phyloP scores from a whole-genome alignment of 805 yeast genomes.

The Debaryomyces maramus region DNA sequence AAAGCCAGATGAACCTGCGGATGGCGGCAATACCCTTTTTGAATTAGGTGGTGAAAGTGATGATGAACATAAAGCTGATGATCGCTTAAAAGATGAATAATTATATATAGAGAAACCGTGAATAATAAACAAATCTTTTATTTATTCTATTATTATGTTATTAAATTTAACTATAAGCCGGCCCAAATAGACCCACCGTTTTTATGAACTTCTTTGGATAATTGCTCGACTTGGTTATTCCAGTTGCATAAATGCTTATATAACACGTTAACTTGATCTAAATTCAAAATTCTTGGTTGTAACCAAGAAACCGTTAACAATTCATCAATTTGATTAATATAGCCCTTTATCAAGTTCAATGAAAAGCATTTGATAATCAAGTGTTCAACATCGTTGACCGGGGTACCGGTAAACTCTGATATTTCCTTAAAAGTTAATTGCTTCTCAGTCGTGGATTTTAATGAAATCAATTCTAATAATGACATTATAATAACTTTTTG shows the following conservation, averaged over 20 bases:
- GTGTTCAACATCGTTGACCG: slow-evolving; percentile 79
- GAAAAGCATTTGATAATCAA: slow-evolving; percentile 89
- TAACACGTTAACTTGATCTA: slow-evolving; percentile 76
- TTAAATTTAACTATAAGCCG: slow-evolving; percentile 13
- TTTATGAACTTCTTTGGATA: slow-evolving; percentile 44
- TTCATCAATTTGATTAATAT: slow-evolving; percentile 82
- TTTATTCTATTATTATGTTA: slow-evolving; percentile 1
- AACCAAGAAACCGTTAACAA: slow-evolving; percentile 87
- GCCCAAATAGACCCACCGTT: slow-evolving; percentile 48
- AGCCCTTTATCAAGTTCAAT: slow-evolving; percentile 80
- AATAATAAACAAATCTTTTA: not conserved
- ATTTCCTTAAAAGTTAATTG: slow-evolving; percentile 72
- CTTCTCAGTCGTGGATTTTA: slow-evolving; percentile 71
- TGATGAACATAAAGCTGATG: slow-evolving; percentile 27
- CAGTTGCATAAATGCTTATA: slow-evolving; percentile 70
- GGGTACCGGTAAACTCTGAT: slow-evolving; percentile 62
- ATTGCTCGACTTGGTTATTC: slow-evolving; percentile 69
- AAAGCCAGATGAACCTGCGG: slow-evolving; percentile 6
- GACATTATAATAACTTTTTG: slow-evolving; percentile 94
- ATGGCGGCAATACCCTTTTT: slow-evolving; percentile 33
- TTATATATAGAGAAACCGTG: not conserved
- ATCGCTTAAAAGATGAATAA: slow-evolving; percentile 14
- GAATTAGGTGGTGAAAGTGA: slow-evolving; percentile 43
- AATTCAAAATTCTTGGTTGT: slow-evolving; percentile 90
- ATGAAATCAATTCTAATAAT: slow-evolving; percentile 81